Evolutionary conservation across 2,329 filamentous ascomycete species (phyloP), one percentile per base, ranked within the genome.

Genomic region (Neonectria ditissima): DNA sequence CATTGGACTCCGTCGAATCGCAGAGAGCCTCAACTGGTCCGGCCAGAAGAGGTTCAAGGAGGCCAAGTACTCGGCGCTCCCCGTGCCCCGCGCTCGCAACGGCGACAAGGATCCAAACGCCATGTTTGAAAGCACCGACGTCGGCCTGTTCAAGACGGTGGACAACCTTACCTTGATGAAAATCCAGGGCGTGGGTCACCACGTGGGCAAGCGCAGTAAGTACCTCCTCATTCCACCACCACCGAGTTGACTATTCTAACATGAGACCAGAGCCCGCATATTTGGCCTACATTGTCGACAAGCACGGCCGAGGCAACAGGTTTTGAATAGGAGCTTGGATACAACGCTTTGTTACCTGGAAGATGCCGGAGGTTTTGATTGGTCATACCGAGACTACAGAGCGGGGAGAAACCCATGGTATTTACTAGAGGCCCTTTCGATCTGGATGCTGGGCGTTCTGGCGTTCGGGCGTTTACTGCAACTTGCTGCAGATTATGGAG

Each of bases 131-230:
- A 30, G 26, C n/a, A 11, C 24, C 13, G 1, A 22, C 24, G 44
- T 28, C 1, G 59, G 53, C 20, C 7, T 18, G n/a, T 39, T 16
- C 24, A 48, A 32, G 18, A 34, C 14, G 10, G 8, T 28, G 6
- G 2, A 14, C 20, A 8, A 24, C n/a, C 30, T 59, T 14, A 30
- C 59, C 16, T 28, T 47, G 16, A 28, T 48, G 22, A 48, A 10
- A 1, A 20, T 53, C 11, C 13, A 47, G 2, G 47, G 8, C 6
- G 55, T 50, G 1, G 59, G 59, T 7, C 59, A 62, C 18, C 9
- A 53, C 4, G 24, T 62, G 10, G 53, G 37, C 1, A 50, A 45
- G n/a, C 22, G 16, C 3, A 47, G 59, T 58, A 26, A 32, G 55
- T 52, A 22, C 20, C 45, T 22, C 13, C 16, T 14, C 34, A 37